Percentiles rank a stretch among this genome's conserved stretches.
Evolutionary conservation across 345 rosid species (phyloP).

Genomic region (Firmiana major): DNA sequence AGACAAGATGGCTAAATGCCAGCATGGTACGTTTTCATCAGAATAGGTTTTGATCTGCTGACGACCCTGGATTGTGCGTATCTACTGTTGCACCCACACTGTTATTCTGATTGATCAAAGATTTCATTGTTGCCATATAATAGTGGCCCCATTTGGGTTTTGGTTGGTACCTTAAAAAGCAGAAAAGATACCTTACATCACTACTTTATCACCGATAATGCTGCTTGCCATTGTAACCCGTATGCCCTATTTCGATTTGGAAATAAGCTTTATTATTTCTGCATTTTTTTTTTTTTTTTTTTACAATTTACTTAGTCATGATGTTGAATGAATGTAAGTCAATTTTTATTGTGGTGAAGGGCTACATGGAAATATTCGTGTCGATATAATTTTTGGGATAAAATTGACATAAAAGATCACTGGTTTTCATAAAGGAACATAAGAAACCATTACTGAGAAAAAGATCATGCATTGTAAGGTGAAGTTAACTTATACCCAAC

Average conservation of each 20-base stretch:
- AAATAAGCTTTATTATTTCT: background rate
- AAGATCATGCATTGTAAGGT: no score
- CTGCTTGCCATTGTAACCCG: background rate
- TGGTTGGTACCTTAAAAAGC: background rate
- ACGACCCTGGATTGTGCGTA: background rate
- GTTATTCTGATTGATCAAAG: background rate
- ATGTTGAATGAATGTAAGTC: no score
- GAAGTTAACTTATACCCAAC: no score
- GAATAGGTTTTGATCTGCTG: constrained; percentile 9
- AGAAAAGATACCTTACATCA: background rate
- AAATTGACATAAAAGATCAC: no score
- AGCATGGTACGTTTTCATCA: background rate
- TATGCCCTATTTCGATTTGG: background rate
- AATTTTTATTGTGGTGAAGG: no score
- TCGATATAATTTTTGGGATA: no score
- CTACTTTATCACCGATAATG: background rate
- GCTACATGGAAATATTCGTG: no score
- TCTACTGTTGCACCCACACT: background rate
- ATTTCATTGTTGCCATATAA: background rate
- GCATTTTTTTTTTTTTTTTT: no score
- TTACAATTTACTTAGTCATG: no score
- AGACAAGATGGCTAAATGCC: background rate
- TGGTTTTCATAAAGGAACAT: no score
- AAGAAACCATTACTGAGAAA: no score
- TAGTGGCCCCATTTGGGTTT: background rate